Base-by-base conservation (phyloP, 192 early-diverging fungal species). In the Umbelopsis sp. region DNA sequence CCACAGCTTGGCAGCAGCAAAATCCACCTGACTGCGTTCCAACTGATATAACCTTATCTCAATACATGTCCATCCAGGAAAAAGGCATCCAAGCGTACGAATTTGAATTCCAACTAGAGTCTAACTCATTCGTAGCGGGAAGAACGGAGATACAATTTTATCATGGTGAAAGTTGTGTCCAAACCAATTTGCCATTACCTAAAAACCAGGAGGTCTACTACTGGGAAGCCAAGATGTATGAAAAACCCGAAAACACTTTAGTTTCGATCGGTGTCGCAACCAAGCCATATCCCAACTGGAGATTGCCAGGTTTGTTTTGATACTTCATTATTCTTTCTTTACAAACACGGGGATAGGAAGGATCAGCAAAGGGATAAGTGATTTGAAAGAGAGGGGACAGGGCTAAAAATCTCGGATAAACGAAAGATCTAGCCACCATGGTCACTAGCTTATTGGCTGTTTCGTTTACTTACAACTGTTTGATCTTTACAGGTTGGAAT, bases 11-110 rank as follows among this genome's bases (percentile, higher is more conserved):
- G 74, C 90, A 93, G 77, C 78, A 83, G 45, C 82, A 84, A 45
- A 81, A 91, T 69, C 91, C 91, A 9, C 90, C 89, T 41, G 88
- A 88, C 65, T 90, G 91, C 77, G 77, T 93, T 20, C 80, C 88
- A 66, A 93, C 91, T 11, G 86, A 90, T 66, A 86, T 93, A 24
- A 91, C 91, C 4, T 68, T 86, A n/a, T 86, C 89, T 44, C 91
- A 93, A 77, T 86, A 90, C 71, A 78, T 85, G 59, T 84, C 84
- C 26, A 91, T 93, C 68, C 87, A 90, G 70, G 91, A 93, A 75
- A 90, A 90, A 70, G 91, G 91, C 44, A 90, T 93, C 2, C 85
- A 86, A n/a, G 91, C 91, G 10, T 93, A 89, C 85, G 89, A 93
- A 81, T 91, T 93, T 84, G 90, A 88, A 47, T 83, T 88, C 36